Evolutionary conservation across 2,329 filamentous ascomycete genomes (phyloP).

Genomic region (Aspergillus bombycis): DNA sequence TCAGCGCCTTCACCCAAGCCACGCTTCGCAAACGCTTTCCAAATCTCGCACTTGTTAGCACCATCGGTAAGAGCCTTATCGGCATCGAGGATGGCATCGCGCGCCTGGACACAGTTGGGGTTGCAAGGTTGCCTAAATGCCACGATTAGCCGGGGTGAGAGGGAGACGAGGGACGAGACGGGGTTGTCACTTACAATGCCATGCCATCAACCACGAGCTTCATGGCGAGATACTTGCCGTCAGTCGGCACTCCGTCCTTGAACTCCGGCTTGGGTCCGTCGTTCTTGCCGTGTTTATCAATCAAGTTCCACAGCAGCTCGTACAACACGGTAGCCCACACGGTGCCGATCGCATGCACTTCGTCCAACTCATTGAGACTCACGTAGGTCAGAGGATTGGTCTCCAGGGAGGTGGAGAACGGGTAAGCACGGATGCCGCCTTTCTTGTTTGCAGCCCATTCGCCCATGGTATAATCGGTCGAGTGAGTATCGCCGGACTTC

Average conservation of each 20-base stretch:
- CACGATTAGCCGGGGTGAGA: neutral
- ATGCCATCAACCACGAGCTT: constrained; percentile 21
- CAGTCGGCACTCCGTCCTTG: constrained; percentile 10
- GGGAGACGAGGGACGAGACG: too few species aligned
- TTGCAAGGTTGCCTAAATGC: constrained; percentile 21
- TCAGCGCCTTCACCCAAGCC: constrained; percentile 13
- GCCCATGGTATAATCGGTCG: constrained; percentile 15
- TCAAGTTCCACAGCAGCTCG: constrained; percentile 22
- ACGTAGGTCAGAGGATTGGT: constrained; percentile 18
- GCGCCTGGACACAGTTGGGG: constrained; percentile 18
- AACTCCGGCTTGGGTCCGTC: constrained; percentile 11
- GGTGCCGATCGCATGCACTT: constrained; percentile 18
- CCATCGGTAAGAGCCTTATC: constrained; percentile 16
- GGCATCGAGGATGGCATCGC: constrained; percentile 21
- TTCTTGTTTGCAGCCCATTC: constrained; percentile 14
- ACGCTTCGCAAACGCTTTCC: constrained; percentile 21
- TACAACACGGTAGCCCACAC: constrained; percentile 21
- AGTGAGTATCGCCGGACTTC: constrained; percentile 16
- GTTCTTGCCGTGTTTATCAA: constrained; percentile 21
- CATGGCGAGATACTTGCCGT: constrained; percentile 21
- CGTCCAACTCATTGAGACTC: constrained; percentile 10
- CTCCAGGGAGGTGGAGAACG: constrained; percentile 16
- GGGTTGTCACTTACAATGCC: constrained; percentile 16
- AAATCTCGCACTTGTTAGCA: constrained; percentile 20
- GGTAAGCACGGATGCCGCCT: constrained; percentile 15